Evolutionary conservation across 805 yeast species (phyloP), one percentile per base, ranked within the genome.

Genomic region (Metschnikowia amazonensis): DNA sequence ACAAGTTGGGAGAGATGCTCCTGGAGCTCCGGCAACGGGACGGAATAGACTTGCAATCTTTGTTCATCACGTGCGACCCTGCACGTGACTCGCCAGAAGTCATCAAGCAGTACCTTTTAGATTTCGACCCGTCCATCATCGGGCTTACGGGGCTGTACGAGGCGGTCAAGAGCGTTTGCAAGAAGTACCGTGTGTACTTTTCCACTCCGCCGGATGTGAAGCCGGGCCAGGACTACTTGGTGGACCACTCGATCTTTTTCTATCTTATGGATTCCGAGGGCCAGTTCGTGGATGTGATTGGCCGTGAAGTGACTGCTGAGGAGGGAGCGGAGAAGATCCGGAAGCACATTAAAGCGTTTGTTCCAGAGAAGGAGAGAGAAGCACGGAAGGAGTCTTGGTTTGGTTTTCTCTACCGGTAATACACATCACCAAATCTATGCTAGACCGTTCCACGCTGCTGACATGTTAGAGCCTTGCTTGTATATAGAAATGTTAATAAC

Each of bases 261-360:
- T 94, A 94, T 61, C 72, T 94, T 58, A 92, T 94, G 97, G 98
- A 94, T 63, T 90, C 96, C n/a, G 97, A 94, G 63, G 99, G 98
- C 39, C 81, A 88, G 60, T 94, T 89, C 60, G 86, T 92, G 40
- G 97, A 92, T 63, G 98, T 94, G 5, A 73, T 92, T 55, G 99
- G 99, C 44, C 82, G 96, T 65, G 92, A 92, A 59, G 87, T 83
- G 55, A 87, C 83, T 46, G 90, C 89, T 21, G 75, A 73, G 17
- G 82, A 83, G 50, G 96, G 95, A 23, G 83, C 82, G 13, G 80
- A 76, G 33, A 86, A 86, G 66, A 86, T 94, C 53, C 76, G 77
- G 55, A 81, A 81, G 48, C 90, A 88, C 56, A 76, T 89, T 35
- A 82, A 79, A 51, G 84, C 86, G 1, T 90, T 82, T 69, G 70